Evolutionary conservation across 2,329 filamentous ascomycete genomes (phyloP), one percentile per base, ranked within the genome.

Genomic region (Exophiala calicioides): DNA sequence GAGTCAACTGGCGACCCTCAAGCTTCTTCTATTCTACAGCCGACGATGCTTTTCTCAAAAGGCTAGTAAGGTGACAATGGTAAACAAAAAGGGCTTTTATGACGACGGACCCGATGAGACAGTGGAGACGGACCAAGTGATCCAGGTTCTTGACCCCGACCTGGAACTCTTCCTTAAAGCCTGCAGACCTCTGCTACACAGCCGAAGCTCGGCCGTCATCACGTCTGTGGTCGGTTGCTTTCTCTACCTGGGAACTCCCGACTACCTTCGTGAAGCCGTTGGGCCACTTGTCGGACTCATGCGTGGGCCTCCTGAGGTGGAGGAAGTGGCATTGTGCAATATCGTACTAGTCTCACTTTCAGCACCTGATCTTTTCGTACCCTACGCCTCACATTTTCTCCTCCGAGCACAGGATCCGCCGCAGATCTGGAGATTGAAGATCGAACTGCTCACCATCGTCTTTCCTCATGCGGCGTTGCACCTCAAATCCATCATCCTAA

Each of bases 131-230:
- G 58, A 55, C 9, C 78, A 86, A 53, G 76, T 84, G 20, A 64
- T 84, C 2, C 67, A 71, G 19, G 69, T 86, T 0, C 66, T 94
- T 13, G 88, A 96, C 58, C 80, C 88, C 0, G 93, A 98, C 65
- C 78, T 97, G 4, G 80, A 88, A 27, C 70, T 95, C 5, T 77
- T 97, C 8, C 72, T 98, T 13, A 87, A 86, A 56, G 79, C 81
- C 19, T 90, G 91, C 62, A 85, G 81, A 52, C 83, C 89, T n/a
- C 77, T 98, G 15, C 76, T 98, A 4, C 89, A 94, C 56, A 96
- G 89, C 56, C 86, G 93, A 43, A 98, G 96, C 62, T 86, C 93
- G 0, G 91, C 88, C 15, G 91, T 98, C 15, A 86, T 97, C 13
- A 80, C 95, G 31, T 88, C 90, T 0, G 89, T 96, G 5, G 83